Base-by-base conservation (phyloP, 306 rosid species). In the Morella rubra region DNA sequence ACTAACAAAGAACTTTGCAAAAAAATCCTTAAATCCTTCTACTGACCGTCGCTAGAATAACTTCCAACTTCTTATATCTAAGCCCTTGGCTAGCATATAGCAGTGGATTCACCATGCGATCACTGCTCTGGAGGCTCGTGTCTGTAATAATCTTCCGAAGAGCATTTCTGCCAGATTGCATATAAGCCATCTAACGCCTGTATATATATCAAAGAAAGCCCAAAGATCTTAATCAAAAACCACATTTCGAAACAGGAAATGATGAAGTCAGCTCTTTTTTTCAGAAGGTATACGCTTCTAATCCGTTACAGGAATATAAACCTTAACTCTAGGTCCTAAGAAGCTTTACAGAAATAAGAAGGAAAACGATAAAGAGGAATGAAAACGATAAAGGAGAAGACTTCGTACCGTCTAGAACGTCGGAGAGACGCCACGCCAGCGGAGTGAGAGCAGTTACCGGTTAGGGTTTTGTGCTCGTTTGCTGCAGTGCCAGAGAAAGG, bases 1-100 rank as follows among this genome's bases (percentile, higher is more conserved):
- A 4, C 5, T 4, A 8, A 40, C 51, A 65, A 53, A 41, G 3
- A 32, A 32, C 37, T 32, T 27, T 32, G 37, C 3, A 73, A 3
- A 44, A 44, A 42, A 42, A 44, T 6, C 27, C 14, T 65, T 46
- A n/a, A 22, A 51, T 44, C 44, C 8, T 64, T 7, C 15, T n/a
- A 70, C 85, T 80, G 82, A 88, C 97, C 77, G 89, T 89, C 47
- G 96, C 87, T 40, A 93, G 91, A 68, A 93, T 90, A 44, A 93
- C 97, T 86, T 90, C 93, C 70, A 94, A 82, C 70, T 89, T 91
- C 73, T 94, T 81, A 81, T 87, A 86, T 40, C 98, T 58, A 73
- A 91, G 75, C 58, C 97, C 98, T 73, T 94, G 97, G 75, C 90
- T 62, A 50, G 82, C 84, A 77, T 83, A 93, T 32, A 90, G 27